A percentile compares a stretch with the other conserved stretches of the same genome.
Conservation (phyloP, 768 basidiomycete genomes). For the Lyophyllum decastes region DNA sequence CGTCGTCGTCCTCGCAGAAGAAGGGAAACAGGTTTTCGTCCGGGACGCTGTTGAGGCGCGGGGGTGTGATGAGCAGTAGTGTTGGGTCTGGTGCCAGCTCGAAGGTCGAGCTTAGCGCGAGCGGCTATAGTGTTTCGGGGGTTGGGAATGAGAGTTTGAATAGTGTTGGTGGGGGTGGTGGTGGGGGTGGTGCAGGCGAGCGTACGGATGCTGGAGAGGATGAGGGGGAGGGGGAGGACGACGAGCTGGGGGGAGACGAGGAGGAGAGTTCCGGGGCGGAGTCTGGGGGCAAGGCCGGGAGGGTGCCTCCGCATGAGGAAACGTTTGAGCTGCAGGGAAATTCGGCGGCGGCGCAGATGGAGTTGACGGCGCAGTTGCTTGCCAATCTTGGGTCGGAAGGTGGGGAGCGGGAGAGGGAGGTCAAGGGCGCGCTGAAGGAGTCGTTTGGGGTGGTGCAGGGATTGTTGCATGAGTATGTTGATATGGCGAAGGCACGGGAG, state of each 20-base stretch:
- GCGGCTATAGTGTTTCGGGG: background rate
- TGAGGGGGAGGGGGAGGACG: conserved; percentile 18
- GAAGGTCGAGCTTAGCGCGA: background rate
- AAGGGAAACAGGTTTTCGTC: no score
- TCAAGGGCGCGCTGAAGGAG: conserved; percentile 49
- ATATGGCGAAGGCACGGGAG: conserved; percentile 78
- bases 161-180: no score
- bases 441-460: conserved; percentile 57
- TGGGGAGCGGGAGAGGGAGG: conserved; percentile 10
- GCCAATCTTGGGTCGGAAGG: conserved; percentile 37
- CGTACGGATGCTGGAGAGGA: conserved; percentile 19
- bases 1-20: no score
- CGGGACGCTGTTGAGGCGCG: no score
- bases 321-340: conserved; percentile 71
- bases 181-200: no score
- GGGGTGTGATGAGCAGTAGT: background rate
- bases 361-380: conserved; percentile 70
- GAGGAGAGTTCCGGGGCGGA: conserved; percentile 43
- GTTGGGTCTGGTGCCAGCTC: background rate
- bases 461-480: conserved; percentile 65
- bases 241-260: conserved; percentile 22
- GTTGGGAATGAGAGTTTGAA: conserved; percentile 6
- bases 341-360: conserved; percentile 72
- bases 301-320: conserved; percentile 55
- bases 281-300: conserved; percentile 30